These are phyloP conservation scores for Pseudozyma thailandica DNA, from an alignment of 1,284 basidiomycete genomes.

Conservation along the genomic window DNA sequence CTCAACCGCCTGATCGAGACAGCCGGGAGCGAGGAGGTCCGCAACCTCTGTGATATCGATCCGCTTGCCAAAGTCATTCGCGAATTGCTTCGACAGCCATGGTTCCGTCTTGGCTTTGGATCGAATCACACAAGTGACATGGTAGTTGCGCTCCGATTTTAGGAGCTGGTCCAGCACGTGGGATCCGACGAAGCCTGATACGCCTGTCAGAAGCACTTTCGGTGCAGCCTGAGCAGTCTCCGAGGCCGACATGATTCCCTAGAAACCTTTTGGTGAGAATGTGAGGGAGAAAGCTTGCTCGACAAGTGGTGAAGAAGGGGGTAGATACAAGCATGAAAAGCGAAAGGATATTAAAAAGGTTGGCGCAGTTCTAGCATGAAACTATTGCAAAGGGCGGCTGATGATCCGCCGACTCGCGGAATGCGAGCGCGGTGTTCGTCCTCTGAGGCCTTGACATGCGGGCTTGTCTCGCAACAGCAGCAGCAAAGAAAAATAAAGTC, in stretches of 20 bases:
- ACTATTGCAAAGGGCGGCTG: no score
- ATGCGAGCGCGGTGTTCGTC: no score
- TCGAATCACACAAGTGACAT: constrained; percentile 39
- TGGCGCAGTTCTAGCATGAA: no score
- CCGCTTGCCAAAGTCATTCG: constrained; percentile 16
- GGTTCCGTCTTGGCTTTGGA: constrained; percentile 45
- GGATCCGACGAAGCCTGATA: constrained; percentile 46
- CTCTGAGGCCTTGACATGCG: no score
- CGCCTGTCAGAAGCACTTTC: constrained; percentile 43
- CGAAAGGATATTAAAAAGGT: no score
- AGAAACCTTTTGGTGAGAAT: no score
- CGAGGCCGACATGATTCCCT: constrained; percentile 16
- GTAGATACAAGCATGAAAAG: no score
- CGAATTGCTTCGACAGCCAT: constrained; percentile 30
- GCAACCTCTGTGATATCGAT: constrained; percentile 25
- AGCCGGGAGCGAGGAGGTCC: constrained; percentile 29
- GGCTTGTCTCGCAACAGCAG: no score
- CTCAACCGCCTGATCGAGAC: constrained; percentile 24
- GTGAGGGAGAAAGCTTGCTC: no score
- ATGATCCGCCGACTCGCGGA: no score
- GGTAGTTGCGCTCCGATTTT: constrained; percentile 36
- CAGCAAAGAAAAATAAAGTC: no score
- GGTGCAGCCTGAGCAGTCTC: constrained; percentile 2
- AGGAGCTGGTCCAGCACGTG: constrained; percentile 45
- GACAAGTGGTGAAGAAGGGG: no score